phyloP scores from a whole-genome alignment of 257 asterid species.

The Euphrasia confusa region DNA sequence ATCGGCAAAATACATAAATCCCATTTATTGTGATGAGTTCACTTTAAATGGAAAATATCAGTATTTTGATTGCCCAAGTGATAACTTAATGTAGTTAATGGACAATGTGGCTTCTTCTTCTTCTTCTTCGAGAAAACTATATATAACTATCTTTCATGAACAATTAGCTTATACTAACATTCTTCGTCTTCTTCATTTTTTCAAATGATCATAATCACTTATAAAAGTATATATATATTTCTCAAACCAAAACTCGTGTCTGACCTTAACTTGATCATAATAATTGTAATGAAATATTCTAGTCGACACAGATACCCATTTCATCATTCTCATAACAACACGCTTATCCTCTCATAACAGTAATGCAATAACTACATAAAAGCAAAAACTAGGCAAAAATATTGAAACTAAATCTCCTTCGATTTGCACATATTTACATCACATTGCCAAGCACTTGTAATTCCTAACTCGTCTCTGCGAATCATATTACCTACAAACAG shows the following conservation, averaged over 20 bases:
- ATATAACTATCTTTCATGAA: not conserved
- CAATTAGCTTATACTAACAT: not conserved
- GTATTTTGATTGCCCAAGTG: not conserved
- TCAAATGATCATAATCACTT: not conserved
- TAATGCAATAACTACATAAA: not conserved
- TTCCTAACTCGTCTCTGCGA: not conserved
- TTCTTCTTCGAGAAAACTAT: not conserved
- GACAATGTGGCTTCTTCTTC: not conserved
- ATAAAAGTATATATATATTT: not conserved
- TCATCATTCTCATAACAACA: not conserved
- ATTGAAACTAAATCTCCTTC: not conserved
- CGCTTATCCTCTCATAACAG: conserved; percentile 1
- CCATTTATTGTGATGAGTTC: conserved; percentile 5
- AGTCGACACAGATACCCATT: not conserved
- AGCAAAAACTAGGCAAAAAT: not conserved
- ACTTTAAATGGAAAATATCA: not conserved
- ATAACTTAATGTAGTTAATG: not conserved
- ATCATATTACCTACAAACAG: not conserved
- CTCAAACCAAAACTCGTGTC: no score
- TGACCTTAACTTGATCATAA: not conserved
- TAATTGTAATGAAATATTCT: not conserved
- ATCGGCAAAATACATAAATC: conserved; percentile 5
- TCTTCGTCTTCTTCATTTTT: not conserved
- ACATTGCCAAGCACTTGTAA: not conserved
- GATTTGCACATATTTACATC: conserved; percentile 1